These are phyloP conservation scores for Hyaloscypha finlandica DNA, from an alignment of 495 filamentous ascomycete species.

Conservation along the genomic window DNA sequence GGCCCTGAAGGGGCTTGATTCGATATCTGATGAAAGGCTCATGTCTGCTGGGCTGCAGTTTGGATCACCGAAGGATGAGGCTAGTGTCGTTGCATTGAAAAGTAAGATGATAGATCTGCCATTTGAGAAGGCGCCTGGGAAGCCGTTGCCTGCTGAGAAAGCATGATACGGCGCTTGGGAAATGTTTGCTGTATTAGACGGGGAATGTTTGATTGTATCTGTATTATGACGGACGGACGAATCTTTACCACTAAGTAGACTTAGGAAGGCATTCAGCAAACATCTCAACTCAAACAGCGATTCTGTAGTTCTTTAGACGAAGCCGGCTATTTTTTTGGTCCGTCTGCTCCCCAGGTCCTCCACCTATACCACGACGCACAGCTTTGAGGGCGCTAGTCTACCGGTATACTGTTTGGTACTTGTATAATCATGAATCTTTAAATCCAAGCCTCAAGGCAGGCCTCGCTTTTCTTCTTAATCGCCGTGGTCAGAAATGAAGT, in stretches of 20 bases:
- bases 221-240: background rate
- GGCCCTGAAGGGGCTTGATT: conserved; percentile 62
- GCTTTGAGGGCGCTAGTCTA: no score
- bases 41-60: conserved; percentile 39
- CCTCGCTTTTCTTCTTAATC: no score
- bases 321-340: background rate
- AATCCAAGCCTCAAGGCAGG: no score
- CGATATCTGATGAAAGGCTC: conserved; percentile 60
- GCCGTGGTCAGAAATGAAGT: no score
- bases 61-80: conserved; percentile 37
- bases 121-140: conserved; percentile 33
- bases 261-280: background rate
- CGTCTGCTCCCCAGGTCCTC: no score
- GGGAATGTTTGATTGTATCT: background rate
- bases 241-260: background rate
- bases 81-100: conserved; percentile 39
- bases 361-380: no score
- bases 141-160: conserved; percentile 12
- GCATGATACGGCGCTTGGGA: background rate
- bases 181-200: conserved; percentile 7
- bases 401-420: no score
- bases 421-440: no score
- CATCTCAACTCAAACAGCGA: background rate
- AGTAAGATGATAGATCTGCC: conserved; percentile 45
- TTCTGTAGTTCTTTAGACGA: background rate